phyloP scores from a whole-genome alignment of 2,329 filamentous ascomycete genomes.

The Colletotrichum echinochloae region DNA sequence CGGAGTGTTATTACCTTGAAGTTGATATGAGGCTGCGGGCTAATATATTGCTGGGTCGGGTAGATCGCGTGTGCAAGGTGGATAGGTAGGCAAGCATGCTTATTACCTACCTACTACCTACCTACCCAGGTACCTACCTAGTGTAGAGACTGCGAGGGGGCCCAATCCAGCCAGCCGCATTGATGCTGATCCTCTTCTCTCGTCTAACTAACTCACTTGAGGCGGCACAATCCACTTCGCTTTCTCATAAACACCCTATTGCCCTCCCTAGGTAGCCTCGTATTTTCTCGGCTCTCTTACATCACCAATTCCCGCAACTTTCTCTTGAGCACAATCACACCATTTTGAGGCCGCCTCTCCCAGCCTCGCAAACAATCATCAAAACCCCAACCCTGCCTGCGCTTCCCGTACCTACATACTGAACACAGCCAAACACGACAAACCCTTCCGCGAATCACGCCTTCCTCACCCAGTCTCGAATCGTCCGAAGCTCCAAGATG shows the following conservation, averaged over 20 bases:
- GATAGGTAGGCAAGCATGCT: background rate
- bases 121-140: too few relatives aligned
- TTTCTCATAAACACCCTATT: constrained; percentile 30
- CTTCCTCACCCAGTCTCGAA: constrained; percentile 31
- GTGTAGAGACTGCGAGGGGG: background rate
- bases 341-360: background rate
- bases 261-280: constrained; percentile 28
- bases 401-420: background rate
- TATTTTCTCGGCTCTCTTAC: constrained; percentile 28
- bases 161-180: background rate
- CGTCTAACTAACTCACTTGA: constrained; percentile 32
- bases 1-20: background rate
- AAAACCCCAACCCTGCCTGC: background rate
- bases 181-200: constrained; percentile 13
- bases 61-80: background rate
- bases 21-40: constrained; percentile 1
- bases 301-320: constrained; percentile 22
- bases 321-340: background rate
- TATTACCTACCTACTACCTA: background rate
- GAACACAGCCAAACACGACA: constrained; percentile 14
- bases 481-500: constrained; percentile 54
- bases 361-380: constrained; percentile 4
- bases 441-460: constrained; percentile 5
- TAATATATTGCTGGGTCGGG: background rate
- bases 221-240: constrained; percentile 21